phyloP scores from a whole-genome alignment of 805 yeast species.

The Lipomyces starkeyi region DNA sequence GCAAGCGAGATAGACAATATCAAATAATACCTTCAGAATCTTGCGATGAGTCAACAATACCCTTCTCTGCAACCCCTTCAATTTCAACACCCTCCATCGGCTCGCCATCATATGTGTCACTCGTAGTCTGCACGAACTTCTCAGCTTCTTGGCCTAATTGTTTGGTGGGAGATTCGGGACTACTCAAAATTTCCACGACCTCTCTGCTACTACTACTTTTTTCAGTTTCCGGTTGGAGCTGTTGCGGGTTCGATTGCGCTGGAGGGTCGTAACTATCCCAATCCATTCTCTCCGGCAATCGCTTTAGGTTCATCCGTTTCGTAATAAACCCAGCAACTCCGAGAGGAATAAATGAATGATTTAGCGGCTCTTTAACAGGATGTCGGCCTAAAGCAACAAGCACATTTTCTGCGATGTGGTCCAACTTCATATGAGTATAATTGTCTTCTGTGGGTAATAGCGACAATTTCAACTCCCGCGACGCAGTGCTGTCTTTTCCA shows the following conservation, averaged over 20 bases:
- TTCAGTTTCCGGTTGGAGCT: neutral
- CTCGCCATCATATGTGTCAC: neutral
- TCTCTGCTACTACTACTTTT: conserved; percentile 5
- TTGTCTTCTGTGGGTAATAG: neutral
- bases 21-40: neutral
- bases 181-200: neutral
- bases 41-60: neutral
- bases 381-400: conserved; percentile 13
- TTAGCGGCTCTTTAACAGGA: conserved; percentile 13
- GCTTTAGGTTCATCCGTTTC: conserved; percentile 3
- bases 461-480: neutral
- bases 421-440: neutral
- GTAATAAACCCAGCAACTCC: neutral
- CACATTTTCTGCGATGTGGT: conserved; percentile 10
- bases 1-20: neutral
- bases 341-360: conserved; percentile 17
- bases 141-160: neutral
- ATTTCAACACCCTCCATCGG: neutral
- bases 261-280: conserved; percentile 27
- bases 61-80: neutral
- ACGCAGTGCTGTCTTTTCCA: neutral
- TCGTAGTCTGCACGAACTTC: neutral
- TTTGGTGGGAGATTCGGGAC: conserved; percentile 8
- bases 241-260: neutral
- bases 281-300: conserved; percentile 1